These are phyloP conservation scores for Deuterostichococcus epilithicus DNA, from an alignment of 139 green algal species.

Conservation along the genomic window DNA sequence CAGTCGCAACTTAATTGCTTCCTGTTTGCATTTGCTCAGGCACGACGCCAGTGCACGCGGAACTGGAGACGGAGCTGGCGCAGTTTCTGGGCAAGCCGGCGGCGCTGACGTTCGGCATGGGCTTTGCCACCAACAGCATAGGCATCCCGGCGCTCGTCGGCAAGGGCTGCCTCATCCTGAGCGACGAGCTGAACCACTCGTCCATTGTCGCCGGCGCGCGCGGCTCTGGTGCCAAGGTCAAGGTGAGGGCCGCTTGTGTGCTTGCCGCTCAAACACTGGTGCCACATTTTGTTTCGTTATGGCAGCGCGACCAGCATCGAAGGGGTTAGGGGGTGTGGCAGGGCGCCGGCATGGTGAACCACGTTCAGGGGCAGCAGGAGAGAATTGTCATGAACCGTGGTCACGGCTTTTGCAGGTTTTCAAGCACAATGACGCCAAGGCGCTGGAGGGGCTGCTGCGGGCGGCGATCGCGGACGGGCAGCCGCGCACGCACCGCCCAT, in stretches of 20 bases:
- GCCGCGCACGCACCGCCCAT: slow-evolving; percentile 82
- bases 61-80: slow-evolving; percentile 84
- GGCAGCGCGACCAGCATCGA: too few species aligned
- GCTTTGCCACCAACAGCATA: slow-evolving; percentile 95
- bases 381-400: too few species aligned
- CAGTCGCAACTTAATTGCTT: not conserved
- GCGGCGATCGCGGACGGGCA: slow-evolving; percentile 86
- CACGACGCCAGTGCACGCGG: slow-evolving; percentile 63
- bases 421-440: slow-evolving; percentile 79
- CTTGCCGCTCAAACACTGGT: too few species aligned
- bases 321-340: too few species aligned
- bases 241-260: slow-evolving; percentile 37
- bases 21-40: slow-evolving; percentile 33
- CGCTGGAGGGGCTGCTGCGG: slow-evolving; percentile 87
- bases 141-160: slow-evolving; percentile 83
- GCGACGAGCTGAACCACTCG: slow-evolving; percentile 94
- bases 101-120: slow-evolving; percentile 95
- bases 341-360: too few species aligned
- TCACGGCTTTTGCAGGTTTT: slow-evolving; percentile 66
- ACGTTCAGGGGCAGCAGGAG: too few species aligned
- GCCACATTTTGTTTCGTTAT: too few species aligned
- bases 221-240: slow-evolving; percentile 78
- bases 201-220: slow-evolving; percentile 90
- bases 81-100: slow-evolving; percentile 84
- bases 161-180: slow-evolving; percentile 86